phyloP scores from a whole-genome alignment of 306 rosid genomes.

The Quillaja saponaria region DNA sequence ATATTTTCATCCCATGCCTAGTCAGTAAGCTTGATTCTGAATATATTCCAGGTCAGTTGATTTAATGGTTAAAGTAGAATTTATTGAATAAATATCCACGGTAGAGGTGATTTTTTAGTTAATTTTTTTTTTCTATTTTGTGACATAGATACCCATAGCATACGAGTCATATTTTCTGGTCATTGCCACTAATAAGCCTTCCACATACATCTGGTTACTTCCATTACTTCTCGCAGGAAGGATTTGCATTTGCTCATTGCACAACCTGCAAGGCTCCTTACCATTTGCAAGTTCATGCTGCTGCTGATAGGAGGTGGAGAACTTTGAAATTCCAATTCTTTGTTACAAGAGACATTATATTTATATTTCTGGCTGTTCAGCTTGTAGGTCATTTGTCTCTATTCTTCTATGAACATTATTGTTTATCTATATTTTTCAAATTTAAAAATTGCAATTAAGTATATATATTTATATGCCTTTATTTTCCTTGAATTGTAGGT shows the following conservation, averaged over 20 bases:
- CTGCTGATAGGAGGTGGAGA: constrained; percentile 97
- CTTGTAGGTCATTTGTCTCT: constrained; percentile 67
- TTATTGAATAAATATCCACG: not conserved
- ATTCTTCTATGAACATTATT: constrained; percentile 14
- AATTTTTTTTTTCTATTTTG: not conserved
- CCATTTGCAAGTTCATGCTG: constrained; percentile 89
- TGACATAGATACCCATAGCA: too few species aligned
- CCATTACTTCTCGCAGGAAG: constrained; percentile 73
- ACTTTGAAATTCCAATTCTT: constrained; percentile 93
- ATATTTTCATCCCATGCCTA: too few species aligned
- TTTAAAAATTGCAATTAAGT: constrained; percentile 12
- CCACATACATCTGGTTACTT: constrained; percentile 31
- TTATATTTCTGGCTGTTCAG: constrained; percentile 84
- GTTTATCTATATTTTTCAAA: constrained; percentile 8
- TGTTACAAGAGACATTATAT: constrained; percentile 91
- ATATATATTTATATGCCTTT: constrained; percentile 6
- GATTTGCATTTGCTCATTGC: constrained; percentile 99
- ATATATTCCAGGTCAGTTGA: too few species aligned
- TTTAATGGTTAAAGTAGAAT: too few species aligned
- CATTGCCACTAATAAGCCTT: not conserved
- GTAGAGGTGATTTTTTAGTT: not conserved
- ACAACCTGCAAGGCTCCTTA: constrained; percentile 98
- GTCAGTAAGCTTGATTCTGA: too few species aligned
- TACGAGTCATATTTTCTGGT: not conserved
- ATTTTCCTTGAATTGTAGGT: constrained; percentile 50